Evolutionary conservation across 495 filamentous ascomycete genomes (phyloP), one percentile per base, ranked within the genome.

Genomic region (Penicillium turbatum): DNA sequence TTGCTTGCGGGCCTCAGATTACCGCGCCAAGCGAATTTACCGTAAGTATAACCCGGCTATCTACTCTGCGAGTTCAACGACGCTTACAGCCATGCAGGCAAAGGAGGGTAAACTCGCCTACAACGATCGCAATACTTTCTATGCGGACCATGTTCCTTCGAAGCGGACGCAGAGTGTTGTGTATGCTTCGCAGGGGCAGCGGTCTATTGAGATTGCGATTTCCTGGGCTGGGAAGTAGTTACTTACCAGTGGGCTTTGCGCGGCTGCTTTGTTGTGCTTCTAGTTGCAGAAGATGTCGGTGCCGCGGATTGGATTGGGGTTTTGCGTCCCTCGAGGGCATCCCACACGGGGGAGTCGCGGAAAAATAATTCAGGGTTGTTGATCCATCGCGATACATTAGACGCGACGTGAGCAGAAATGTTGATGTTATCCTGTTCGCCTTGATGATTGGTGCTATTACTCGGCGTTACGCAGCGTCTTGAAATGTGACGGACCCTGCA

Each of bases 81-180:
- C 27, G 5, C 49, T 51, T 15, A 51, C 39, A 8, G 9, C 34
- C 13, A 6, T 48, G 39, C 26, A 74, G 70, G 46, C 65, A 42
- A 58, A 71, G 42, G 71, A 72, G n/a, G 71, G 69, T 3, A 73
- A 72, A 19, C 62, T 86, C 17, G 64, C 71, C 1, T 83, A 80
- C 51, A 31, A 62, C 5, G 78, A 69, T 26, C 79, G 70, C 43
- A 74, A 74, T 12, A 76, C 71, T 9, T 87, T 82, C 57, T 87
- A 78, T 56, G 81, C 83, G 1, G 73, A 77, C 30, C 78, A 78
- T 27, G 69, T 81, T 6, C 83, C 84, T 12, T 78, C 73, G 51
- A 83, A 82, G 8, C 58, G 53, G 5, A 64, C 62, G 8, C 64
- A 75, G 49, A 76, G 73, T 57, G 63, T 63, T 35, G 48, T 78